Conservation (phyloP, 129 eudicot genomes). For the Oenanthe sinensis region DNA sequence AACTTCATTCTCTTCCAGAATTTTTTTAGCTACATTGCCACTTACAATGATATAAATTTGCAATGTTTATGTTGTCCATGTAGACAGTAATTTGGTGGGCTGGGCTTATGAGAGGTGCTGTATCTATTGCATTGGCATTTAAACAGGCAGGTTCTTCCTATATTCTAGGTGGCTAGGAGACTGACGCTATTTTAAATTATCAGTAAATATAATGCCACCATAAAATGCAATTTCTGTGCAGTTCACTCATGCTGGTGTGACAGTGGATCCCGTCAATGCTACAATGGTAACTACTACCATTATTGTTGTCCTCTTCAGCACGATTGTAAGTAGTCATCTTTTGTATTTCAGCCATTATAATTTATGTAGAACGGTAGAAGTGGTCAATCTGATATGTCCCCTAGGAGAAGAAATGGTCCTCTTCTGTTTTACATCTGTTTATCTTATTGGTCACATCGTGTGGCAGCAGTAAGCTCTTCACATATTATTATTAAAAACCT, state of each 20-base stretch:
- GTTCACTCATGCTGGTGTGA: constrained; percentile 82
- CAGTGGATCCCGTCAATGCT: constrained; percentile 64
- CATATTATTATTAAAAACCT: not conserved
- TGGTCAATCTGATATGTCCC: not conserved
- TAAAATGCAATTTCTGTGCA: constrained; percentile 12
- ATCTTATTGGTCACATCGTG: not conserved
- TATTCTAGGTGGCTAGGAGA: not conserved
- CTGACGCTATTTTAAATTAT: not conserved
- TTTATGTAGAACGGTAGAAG: not conserved
- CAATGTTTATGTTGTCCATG: constrained; percentile 9
- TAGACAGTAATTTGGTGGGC: constrained; percentile 97
- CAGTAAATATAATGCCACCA: too few species aligned
- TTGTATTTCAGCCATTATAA: not conserved
- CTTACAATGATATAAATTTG: not conserved
- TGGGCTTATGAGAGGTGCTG: constrained; percentile 98
- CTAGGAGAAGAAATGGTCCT: not conserved
- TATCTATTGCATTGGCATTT: constrained; percentile 90
- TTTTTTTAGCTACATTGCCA: not conserved
- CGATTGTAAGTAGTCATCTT: constrained; percentile 39
- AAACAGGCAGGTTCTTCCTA: constrained; percentile 46
- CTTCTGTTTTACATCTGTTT: not conserved
- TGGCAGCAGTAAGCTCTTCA: not conserved
- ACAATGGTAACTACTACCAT: constrained; percentile 75
- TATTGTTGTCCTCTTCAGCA: constrained; percentile 73
- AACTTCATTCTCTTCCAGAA: not conserved